Conservation (phyloP, 768 basidiomycete species). For the Leucosporidium creatinivorum region DNA sequence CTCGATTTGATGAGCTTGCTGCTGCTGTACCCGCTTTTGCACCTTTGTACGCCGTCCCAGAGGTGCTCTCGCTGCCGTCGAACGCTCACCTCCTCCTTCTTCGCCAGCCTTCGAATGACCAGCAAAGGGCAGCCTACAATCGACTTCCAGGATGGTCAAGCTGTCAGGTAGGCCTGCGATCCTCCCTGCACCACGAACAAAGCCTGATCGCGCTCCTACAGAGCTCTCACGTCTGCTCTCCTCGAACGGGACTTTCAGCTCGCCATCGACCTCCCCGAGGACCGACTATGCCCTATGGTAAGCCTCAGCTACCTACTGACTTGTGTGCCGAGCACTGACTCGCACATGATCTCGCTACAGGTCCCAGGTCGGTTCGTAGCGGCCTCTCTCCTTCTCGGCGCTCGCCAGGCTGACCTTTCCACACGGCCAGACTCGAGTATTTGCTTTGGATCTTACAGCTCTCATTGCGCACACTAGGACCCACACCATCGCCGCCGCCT, state of each 20-base stretch:
- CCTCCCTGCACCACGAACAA: not conserved
- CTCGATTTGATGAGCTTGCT: not conserved
- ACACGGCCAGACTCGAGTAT: slow-evolving; percentile 19
- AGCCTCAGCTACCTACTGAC: no score
- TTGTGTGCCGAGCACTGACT: no score
- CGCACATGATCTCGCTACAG: not conserved
- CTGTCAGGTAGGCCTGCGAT: not conserved
- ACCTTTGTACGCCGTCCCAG: not conserved
- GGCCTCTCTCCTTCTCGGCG: not conserved
- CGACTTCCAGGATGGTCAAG: not conserved
- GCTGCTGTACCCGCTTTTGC: not conserved
- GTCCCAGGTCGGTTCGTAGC: slow-evolving; percentile 20
- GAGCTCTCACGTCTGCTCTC: slow-evolving; percentile 72
- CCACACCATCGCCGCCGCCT: not conserved
- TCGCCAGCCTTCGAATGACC: not conserved
- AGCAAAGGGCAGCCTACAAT: not conserved
- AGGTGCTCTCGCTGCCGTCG: no score
- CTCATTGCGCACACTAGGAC: not conserved
- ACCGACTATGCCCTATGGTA: slow-evolving; percentile 82
- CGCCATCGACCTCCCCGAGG: slow-evolving; percentile 54
- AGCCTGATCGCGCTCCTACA: slow-evolving; percentile 36
- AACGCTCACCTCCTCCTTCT: not conserved
- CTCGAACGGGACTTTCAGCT: slow-evolving; percentile 67
- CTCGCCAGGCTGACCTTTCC: no score
- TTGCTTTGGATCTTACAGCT: slow-evolving; percentile 15